Conservation (phyloP, 441 rosid species). For the Jatropha podagrica region DNA sequence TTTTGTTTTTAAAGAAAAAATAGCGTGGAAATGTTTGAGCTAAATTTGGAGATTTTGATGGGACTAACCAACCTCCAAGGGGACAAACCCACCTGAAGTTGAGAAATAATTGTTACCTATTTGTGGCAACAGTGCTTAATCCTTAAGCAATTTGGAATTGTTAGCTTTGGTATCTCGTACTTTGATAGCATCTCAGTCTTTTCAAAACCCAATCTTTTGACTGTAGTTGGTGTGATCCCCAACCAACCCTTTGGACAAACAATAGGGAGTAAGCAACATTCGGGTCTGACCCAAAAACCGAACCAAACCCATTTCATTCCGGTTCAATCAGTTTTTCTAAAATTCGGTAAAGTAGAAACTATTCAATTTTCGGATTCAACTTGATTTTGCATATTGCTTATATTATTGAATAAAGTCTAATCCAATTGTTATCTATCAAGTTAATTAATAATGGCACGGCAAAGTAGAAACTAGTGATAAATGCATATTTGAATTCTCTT, state of each 20-base stretch:
- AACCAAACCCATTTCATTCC: too few relatives aligned
- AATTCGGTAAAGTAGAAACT: too few relatives aligned
- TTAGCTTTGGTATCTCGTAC: constrained; percentile 13
- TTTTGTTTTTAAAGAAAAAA: background rate
- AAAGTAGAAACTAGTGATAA: too few relatives aligned
- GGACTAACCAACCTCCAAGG: constrained; percentile 46
- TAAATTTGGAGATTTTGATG: constrained; percentile 25
- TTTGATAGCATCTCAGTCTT: constrained; percentile 26
- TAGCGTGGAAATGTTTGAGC: constrained; percentile 12
- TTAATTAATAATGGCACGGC: too few relatives aligned
- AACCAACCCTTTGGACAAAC: background rate
- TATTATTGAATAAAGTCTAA: too few relatives aligned
- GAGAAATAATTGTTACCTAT: constrained; percentile 29
- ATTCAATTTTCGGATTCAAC: too few relatives aligned
- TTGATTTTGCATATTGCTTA: too few relatives aligned
- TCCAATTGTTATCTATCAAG: too few relatives aligned
- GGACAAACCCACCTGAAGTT: constrained; percentile 50
- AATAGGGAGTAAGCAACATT: background rate
- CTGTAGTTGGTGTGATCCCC: constrained; percentile 32
- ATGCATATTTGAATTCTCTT: too few relatives aligned
- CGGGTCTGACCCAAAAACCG: too few relatives aligned
- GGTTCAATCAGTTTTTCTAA: too few relatives aligned
- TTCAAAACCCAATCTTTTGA: constrained; percentile 31
- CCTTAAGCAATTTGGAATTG: constrained; percentile 7
- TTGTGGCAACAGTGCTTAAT: constrained; percentile 14